Base-by-base conservation (phyloP, 805 yeast species). In the Jamesozyma piceae region DNA sequence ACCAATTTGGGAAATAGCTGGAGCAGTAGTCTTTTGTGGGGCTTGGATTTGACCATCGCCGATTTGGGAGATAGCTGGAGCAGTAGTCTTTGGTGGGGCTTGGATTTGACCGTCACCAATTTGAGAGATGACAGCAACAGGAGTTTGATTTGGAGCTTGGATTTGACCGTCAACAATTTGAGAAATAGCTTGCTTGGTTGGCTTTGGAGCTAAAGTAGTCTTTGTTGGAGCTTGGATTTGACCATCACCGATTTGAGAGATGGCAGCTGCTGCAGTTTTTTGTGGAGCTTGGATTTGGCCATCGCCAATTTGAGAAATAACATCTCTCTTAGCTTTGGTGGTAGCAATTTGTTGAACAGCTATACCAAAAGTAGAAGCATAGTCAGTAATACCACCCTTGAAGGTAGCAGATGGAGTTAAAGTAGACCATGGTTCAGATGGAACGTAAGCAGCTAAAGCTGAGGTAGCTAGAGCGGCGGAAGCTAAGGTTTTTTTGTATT, bases 371-470 rank as follows among this genome's bases (percentile, higher is more conserved):
- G 72, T 61, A 39, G 66, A 62, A 32, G 73, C 48, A 68, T 75
- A 74, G 52, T 77, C 78, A 39, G 84, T 75, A 39, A 71, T 49
- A 47, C 78, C 80, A 54, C 77, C 76, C 17, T 76, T 51, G 49
- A 71, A 72, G 32, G 75, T 60, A 34, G 73, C 74, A 35, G 63
- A 44, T 51, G 90, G 88, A 35, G 88, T 81, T 62, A 82, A 69
- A 41, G 86, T 78, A 41, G 82, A 63, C 83, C 83, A 82, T 53
- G 81, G 78, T 46, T 75, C 80, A 42, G 78, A 62, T 48, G 82
- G 83, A 51, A 77, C 75, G 52, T 74, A 74, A 45, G 85, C 85
- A 40, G 82, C 81, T 40, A 71, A 41, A 28, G 79, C 69, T 15
- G 69, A 46, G n/a, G 75, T 60, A 42, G 72, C 70, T 34, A 76